Base-by-base conservation (phyloP, 192 early-diverging fungal genomes). In the Gamsiella multidivaricata region DNA sequence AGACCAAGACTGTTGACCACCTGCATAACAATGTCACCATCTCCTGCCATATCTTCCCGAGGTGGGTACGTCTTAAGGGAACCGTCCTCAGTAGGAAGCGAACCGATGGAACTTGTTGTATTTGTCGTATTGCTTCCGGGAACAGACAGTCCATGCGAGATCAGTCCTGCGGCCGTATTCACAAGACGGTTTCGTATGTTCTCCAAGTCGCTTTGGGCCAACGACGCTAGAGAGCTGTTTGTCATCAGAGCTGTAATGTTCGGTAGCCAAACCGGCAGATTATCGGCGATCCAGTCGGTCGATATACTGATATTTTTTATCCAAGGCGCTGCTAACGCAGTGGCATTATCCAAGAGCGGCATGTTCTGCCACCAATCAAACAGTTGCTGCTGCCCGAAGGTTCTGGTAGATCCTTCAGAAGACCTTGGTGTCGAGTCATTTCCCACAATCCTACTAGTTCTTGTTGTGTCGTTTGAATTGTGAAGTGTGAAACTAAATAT, bases 1-100 rank as follows among this genome's bases (percentile, higher is more conserved):
- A 87, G 54, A 0, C 85, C 85, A 15, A 76, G 43, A 39, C 64
- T 67, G 37, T 76, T 76, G 46, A 76, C 73, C 0, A 68, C 59
- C 41, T 76, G 73, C 73, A 76, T 76, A 41, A 76, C 65, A 37
- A 76, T 76, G 36, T 76, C 73, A 3, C 65, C 33, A 29, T 76
- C 73, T 17, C 50, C 36, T 1, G n/a, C 3, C 23, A 65, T 53
- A 12, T 53, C 25, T 28, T 56, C 53, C 0, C 56, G 18, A 1
- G 56, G 17, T 0, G 23, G 23, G 1, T 34, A 37, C 26, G 31
- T 9, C 8, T n/a, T 32, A 23, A 8, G 39, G 29, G 12, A 29
- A 3, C 49, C 36, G 2, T 22, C 14, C 46, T 46, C 29, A 26
- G 28, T n/a, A n/a, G n/a, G n/a, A n/a, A n/a, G n/a, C n/a, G n/a